Conservation (phyloP, 2,329 filamentous ascomycete species). For the Hymenoscyphus infarciens region DNA sequence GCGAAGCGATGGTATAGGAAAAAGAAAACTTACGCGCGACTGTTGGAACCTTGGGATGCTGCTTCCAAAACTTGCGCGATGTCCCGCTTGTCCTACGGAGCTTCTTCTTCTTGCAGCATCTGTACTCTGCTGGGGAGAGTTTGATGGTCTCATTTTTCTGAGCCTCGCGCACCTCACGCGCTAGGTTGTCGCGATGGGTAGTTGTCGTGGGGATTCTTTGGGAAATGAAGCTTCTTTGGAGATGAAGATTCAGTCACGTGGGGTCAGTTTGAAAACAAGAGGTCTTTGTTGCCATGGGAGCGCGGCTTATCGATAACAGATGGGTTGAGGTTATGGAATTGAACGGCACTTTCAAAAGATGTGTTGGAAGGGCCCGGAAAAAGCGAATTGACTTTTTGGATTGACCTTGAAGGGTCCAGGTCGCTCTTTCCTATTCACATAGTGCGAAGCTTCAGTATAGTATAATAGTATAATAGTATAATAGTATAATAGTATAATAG, state of each 20-base stretch:
- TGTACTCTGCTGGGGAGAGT: slow-evolving; percentile 28
- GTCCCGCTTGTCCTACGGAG: slow-evolving; percentile 23
- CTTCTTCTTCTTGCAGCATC: slow-evolving; percentile 29
- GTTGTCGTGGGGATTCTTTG: slow-evolving; percentile 16
- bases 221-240: neutral
- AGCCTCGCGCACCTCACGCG: slow-evolving; percentile 11
- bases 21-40: slow-evolving; percentile 28
- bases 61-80: slow-evolving; percentile 32
- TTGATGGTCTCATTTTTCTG: slow-evolving; percentile 28
- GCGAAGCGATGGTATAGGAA: neutral
- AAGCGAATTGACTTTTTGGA: too few relatives aligned
- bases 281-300: slow-evolving; percentile 17
- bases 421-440: neutral
- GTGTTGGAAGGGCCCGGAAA: too few relatives aligned
- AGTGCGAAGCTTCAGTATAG: too few relatives aligned
- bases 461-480: too few relatives aligned
- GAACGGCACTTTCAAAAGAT: too few relatives aligned
- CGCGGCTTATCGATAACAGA: slow-evolving; percentile 9
- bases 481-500: too few relatives aligned
- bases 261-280: neutral
- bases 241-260: neutral
- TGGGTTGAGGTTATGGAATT: too few relatives aligned
- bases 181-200: slow-evolving; percentile 9
- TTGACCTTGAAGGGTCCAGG: too few relatives aligned
- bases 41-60: slow-evolving; percentile 30